Evolutionary conservation across 2,329 filamentous ascomycete species (phyloP).

Genomic region (Ophiostoma ulmi): DNA sequence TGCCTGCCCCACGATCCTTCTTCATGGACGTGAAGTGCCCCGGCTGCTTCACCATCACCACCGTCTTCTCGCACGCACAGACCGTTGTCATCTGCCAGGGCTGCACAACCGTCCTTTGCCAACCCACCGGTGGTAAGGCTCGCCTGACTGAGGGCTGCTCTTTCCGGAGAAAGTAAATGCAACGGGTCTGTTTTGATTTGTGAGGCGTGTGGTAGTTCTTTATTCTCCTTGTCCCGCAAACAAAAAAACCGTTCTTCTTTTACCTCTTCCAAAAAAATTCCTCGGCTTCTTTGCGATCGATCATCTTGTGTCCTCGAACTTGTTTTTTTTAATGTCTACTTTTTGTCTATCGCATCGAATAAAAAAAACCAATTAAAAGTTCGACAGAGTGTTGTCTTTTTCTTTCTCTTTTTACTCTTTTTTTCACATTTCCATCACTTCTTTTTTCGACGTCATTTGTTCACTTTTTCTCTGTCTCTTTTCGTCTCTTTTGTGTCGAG

Average conservation of each 20-base stretch:
- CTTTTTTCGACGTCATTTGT: too few species aligned
- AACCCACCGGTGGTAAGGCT: slow-evolving; percentile 98
- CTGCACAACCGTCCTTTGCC: slow-evolving; percentile 99
- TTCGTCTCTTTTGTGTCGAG: not conserved
- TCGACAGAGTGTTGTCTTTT: slow-evolving; percentile 4
- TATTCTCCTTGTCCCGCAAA: slow-evolving; percentile 13
- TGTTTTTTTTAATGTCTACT: slow-evolving; percentile 18
- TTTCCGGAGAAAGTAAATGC: slow-evolving; percentile 97
- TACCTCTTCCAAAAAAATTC: slow-evolving; percentile 2
- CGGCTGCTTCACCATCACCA: slow-evolving; percentile 99
- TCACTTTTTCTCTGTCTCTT: not conserved
- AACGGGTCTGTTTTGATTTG: slow-evolving; percentile 15
- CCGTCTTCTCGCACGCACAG: slow-evolving; percentile 99
- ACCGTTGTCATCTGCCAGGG: slow-evolving; percentile 99
- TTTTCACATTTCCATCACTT: not conserved
- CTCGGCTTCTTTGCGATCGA: slow-evolving; percentile 14
- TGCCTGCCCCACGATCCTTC: slow-evolving; percentile 95
- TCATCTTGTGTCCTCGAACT: slow-evolving; percentile 17
- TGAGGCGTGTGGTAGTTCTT: slow-evolving; percentile 13
- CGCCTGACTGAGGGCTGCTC: slow-evolving; percentile 99
- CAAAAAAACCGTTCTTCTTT: slow-evolving; percentile 9
- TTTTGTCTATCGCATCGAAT: slow-evolving; percentile 17
- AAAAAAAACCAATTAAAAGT: slow-evolving; percentile 19
- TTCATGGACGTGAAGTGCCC: slow-evolving; percentile 99
- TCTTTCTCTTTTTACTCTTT: slow-evolving; percentile 26